Evolutionary conservation across 805 yeast species (phyloP).

Genomic region (Wickerhamomyces hampshirensis): DNA sequence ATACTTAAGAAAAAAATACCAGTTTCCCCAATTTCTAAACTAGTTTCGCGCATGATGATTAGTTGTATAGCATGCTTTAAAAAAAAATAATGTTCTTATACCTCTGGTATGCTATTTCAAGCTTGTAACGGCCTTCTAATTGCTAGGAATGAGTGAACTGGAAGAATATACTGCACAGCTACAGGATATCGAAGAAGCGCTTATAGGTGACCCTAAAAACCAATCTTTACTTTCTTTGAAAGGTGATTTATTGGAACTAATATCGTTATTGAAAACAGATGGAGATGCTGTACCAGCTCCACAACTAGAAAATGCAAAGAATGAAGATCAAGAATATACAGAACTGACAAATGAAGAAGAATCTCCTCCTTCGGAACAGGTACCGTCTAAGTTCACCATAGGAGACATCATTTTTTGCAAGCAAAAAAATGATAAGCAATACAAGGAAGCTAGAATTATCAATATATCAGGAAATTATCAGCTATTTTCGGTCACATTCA

Average conservation of each 20-base stretch:
- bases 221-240: constrained; percentile 11
- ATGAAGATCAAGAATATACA: background rate
- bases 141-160: constrained; percentile 20
- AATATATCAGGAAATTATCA: constrained; percentile 17
- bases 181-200: constrained; percentile 13
- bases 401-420: constrained; percentile 16
- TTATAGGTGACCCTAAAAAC: constrained; percentile 13
- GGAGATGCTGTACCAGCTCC: background rate
- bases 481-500: constrained; percentile 9
- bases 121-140: no score
- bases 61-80: no score
- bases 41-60: no score
- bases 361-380: no score
- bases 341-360: background rate
- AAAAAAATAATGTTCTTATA: no score
- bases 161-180: constrained; percentile 17
- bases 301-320: background rate
- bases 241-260: constrained; percentile 14
- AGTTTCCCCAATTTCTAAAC: no score
- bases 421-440: constrained; percentile 7
- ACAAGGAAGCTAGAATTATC: constrained; percentile 12
- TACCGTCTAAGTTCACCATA: constrained; percentile 2
- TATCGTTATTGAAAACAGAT: constrained; percentile 9
- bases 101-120: no score
- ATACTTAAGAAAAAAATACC: no score